Percentiles rank a stretch among this genome's conserved stretches.
Evolutionary conservation across 345 rosid species (phyloP).

Genomic region (Garcia nutans): DNA sequence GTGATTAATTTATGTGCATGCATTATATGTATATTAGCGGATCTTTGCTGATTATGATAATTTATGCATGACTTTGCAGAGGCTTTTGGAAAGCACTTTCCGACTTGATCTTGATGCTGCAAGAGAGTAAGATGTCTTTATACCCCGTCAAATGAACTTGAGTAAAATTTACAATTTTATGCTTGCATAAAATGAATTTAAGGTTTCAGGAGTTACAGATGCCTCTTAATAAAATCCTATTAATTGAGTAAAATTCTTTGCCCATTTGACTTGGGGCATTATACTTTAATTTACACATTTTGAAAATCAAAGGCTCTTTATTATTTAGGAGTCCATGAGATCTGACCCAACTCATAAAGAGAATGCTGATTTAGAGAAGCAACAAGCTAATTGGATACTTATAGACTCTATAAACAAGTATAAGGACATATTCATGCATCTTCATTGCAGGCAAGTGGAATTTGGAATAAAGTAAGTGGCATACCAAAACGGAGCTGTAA

Average conservation of each 20-base stretch:
- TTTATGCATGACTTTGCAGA: constrained; percentile 48
- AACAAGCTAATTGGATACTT: not conserved
- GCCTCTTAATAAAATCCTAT: not conserved
- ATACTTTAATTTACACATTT: not conserved
- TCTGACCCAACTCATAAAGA: not conserved
- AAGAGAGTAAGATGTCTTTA: constrained; percentile 69
- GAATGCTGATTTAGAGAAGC: not conserved
- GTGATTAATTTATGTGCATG: too few relatives aligned
- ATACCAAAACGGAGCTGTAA: not conserved
- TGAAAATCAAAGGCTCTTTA: not conserved
- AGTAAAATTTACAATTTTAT: not conserved
- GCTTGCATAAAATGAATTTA: constrained; percentile 6
- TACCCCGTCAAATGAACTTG: not conserved
- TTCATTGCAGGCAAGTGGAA: not conserved
- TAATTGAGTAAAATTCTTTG: not conserved
- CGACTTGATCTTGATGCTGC: constrained; percentile 78
- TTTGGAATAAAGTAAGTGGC: not conserved
- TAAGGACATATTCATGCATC: not conserved
- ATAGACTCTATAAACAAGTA: not conserved
- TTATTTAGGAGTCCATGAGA: not conserved
- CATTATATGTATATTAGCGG: not conserved
- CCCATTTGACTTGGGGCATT: not conserved
- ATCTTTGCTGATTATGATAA: constrained; percentile 8
- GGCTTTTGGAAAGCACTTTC: constrained; percentile 90
- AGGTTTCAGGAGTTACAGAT: not conserved